Conservation (phyloP, 768 basidiomycete species). For the Agaricus sinodeliciosus region DNA sequence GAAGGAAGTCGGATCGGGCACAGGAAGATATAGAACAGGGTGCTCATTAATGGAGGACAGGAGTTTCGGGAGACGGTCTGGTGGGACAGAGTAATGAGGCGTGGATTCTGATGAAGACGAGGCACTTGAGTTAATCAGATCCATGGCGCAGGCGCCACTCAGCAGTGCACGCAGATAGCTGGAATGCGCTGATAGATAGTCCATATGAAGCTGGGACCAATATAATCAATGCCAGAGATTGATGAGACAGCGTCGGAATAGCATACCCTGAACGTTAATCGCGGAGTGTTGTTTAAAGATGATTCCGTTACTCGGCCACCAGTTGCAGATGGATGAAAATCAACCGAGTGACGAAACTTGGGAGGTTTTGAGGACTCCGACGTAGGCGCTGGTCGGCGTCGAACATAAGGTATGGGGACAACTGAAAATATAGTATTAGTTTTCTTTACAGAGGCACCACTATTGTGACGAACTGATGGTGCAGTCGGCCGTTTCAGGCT, state of each 20-base stretch:
- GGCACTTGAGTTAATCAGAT: slow-evolving; percentile 41
- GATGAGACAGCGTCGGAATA: background rate
- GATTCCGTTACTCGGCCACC: slow-evolving; percentile 50
- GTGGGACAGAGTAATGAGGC: slow-evolving; percentile 29
- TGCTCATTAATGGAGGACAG: slow-evolving; percentile 61
- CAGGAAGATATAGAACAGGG: slow-evolving; percentile 65
- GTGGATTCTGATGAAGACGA: slow-evolving; percentile 18
- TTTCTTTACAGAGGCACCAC: background rate
- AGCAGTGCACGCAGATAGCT: slow-evolving; percentile 65
- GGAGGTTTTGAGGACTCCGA: slow-evolving; percentile 23
- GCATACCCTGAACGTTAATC: slow-evolving; percentile 58
- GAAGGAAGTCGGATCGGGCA: slow-evolving; percentile 69
- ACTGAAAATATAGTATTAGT: slow-evolving; percentile 26
- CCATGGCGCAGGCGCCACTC: slow-evolving; percentile 55
- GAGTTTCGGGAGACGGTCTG: slow-evolving; percentile 55
- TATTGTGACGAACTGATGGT: slow-evolving; percentile 50
- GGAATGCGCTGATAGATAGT: slow-evolving; percentile 81
- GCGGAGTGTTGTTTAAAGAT: slow-evolving; percentile 40
- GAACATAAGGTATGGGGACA: slow-evolving; percentile 41
- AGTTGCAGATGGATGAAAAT: slow-evolving; percentile 34
- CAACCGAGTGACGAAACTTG: slow-evolving; percentile 17
- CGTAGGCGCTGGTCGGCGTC: slow-evolving; percentile 27
- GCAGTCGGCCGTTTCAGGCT: slow-evolving; percentile 71
- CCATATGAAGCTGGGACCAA: slow-evolving; percentile 59
- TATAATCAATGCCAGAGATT: slow-evolving; percentile 6